A percentile compares a stretch with the other conserved stretches of the same genome.
Conservation (phyloP, 352 stramenopile species). For the Plasmopara viticola region DNA sequence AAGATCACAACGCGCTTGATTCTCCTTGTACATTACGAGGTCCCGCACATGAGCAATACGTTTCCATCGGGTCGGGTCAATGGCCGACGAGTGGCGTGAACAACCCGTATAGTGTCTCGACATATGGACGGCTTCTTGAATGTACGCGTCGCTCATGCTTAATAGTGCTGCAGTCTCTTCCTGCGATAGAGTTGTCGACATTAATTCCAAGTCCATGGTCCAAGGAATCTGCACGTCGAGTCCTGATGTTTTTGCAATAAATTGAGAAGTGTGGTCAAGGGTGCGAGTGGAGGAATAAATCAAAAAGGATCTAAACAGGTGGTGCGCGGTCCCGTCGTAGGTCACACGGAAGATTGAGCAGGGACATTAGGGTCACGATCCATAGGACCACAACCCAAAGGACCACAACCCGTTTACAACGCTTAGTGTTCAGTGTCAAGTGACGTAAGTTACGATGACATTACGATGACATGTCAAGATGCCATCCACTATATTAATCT, state of each 20-base stretch:
- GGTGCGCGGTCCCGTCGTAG: background rate
- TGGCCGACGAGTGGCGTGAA: constrained; percentile 9
- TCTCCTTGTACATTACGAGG: constrained; percentile 27
- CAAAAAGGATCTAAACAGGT: background rate
- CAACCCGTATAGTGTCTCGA: constrained; percentile 25
- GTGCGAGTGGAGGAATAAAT: background rate
- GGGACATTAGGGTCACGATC: no score
- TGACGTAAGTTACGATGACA: no score
- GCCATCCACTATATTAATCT: no score
- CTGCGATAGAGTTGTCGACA: constrained; percentile 8
- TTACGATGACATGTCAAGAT: no score
- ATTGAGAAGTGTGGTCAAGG: background rate
- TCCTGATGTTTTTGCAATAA: background rate
- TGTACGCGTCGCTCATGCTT: constrained; percentile 28
- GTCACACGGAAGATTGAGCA: background rate
- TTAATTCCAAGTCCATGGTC: background rate
- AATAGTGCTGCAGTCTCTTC: constrained; percentile 23
- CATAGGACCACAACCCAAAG: no score
- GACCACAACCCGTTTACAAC: no score
- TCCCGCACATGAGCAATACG: constrained; percentile 15
- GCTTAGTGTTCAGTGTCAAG: no score
- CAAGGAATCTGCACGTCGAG: background rate
- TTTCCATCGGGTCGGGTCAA: constrained; percentile 29
- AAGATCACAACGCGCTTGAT: constrained; percentile 11
- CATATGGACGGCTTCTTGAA: constrained; percentile 31